A percentile compares a stretch with the other conserved stretches of the same genome.
Conservation (phyloP, 164 flowering plant genomes). For the Dillenia suffruticosa region DNA sequence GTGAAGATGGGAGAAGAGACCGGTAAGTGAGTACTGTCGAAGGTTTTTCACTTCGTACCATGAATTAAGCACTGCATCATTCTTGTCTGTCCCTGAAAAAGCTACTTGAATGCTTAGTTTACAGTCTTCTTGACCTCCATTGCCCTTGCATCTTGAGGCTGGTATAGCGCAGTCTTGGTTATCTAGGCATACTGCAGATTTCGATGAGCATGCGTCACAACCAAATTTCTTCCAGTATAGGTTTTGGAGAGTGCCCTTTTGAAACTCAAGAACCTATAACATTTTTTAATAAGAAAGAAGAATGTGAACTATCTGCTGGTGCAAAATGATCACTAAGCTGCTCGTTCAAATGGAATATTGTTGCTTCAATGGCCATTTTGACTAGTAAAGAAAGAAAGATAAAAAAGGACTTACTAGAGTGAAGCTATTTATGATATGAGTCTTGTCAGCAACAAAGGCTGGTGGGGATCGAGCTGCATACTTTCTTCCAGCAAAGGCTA, state of each 20-base stretch:
- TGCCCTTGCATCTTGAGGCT: conserved; percentile 32
- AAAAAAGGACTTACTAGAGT: conserved; percentile 46
- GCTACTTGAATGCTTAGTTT: conserved; percentile 53
- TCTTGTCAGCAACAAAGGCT: conserved; percentile 40
- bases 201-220: conserved; percentile 43
- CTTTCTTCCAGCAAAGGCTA: conserved; percentile 73
- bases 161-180: conserved; percentile 47
- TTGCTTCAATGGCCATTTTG: too few species aligned
- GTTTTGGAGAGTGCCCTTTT: conserved; percentile 60
- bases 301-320: too few species aligned
- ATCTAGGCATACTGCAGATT: conserved; percentile 39
- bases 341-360: too few species aligned
- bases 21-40: conserved; percentile 47
- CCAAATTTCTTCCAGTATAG: conserved; percentile 63
- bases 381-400: not conserved
- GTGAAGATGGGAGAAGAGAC: conserved; percentile 36
- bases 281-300: not conserved
- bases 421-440: conserved; percentile 48
- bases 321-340: too few species aligned
- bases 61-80: conserved; percentile 52
- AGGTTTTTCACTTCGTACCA: conserved; percentile 81
- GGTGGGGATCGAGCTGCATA: conserved; percentile 78
- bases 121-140: conserved; percentile 49
- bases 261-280: conserved; percentile 63
- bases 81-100: conserved; percentile 75